Evolutionary conservation across 2,329 filamentous ascomycete genomes (phyloP), one percentile per base, ranked within the genome.

Genomic region (Phaeophleospora eucalypticola): DNA sequence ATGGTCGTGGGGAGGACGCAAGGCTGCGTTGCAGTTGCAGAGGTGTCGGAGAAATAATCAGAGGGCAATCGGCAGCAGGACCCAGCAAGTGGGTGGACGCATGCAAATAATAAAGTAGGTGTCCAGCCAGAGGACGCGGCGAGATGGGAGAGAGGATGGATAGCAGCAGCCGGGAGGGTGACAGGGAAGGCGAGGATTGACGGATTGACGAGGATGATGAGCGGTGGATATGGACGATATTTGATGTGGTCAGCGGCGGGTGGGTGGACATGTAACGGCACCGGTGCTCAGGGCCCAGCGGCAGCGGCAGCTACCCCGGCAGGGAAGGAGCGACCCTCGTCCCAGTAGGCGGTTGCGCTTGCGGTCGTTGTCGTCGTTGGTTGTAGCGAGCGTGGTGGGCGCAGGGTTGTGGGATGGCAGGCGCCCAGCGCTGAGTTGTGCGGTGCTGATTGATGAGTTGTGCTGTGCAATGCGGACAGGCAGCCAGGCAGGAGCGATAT

Each of bases 41-140:
- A 12, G 29, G 41, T 34, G 46, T 48, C 51, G 54, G 49, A 48
- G 46, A 57, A 46, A 49, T 48, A 46, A 49, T 48, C 46, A 47
- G 45, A 49, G 44, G 48, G 46, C 41, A 39, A 45, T 29, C 12
- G 12, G 12, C 12, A 29, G 24, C 24, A 29, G 24, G 24, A 12
- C 24, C 43, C 46, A 44, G 43, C 35, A 27, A 35, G 39, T 36
- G 40, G 37, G 46, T 29, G 36, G 46, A 43, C 4, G 29, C n/a
- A n/a, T n/a, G n/a, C n/a, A n/a, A n/a, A n/a, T n/a, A n/a, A n/a
- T n/a, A n/a, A n/a, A n/a, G n/a, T n/a, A n/a, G n/a, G n/a, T n/a
- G n/a, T n/a, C n/a, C n/a, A n/a, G n/a, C n/a, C n/a, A n/a, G n/a
- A n/a, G n/a, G n/a, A n/a, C n/a, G n/a, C n/a, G n/a, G n/a, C n/a